Percentiles rank a stretch among this genome's conserved stretches.
These are phyloP conservation scores for Melaleuca alternifolia DNA, from an alignment of 345 rosid genomes.

Conservation along the genomic window DNA sequence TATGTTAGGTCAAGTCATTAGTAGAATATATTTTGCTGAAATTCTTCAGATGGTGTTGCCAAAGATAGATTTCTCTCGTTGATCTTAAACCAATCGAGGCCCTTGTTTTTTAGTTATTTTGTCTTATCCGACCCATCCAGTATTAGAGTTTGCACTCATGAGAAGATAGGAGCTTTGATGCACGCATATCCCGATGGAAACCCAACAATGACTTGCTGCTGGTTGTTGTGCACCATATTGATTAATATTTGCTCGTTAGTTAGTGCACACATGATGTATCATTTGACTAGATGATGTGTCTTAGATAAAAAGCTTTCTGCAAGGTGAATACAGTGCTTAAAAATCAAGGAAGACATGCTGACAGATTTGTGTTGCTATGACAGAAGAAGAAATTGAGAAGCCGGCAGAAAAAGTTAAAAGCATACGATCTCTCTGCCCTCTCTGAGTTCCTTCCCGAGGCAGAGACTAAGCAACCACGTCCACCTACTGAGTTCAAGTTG, in stretches of 20 bases:
- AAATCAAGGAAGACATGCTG: background rate
- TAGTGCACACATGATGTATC: background rate
- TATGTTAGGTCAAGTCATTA: background rate
- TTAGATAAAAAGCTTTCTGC: background rate
- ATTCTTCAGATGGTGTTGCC: background rate
- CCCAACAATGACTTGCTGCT: background rate
- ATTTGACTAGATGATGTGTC: background rate
- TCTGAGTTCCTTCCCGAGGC: conserved; percentile 75
- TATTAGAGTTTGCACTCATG: background rate
- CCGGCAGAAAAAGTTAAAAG: conserved; percentile 64
- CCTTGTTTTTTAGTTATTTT: background rate
- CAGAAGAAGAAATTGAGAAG: conserved; percentile 49
- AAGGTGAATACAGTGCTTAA: background rate
- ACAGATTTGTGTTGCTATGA: background rate
- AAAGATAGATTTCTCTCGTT: background rate
- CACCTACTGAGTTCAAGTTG: conserved; percentile 40
- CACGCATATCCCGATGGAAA: background rate
- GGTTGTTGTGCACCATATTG: background rate
- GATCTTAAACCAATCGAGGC: background rate
- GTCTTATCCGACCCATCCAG: background rate
- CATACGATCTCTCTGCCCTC: conserved; percentile 56
- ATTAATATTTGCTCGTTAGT: background rate
- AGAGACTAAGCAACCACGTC: conserved; percentile 18
- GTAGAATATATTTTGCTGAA: background rate
- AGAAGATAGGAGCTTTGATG: background rate